Evolutionary conservation across 108 stramenopile genomes (phyloP), one percentile per base, ranked within the genome.

Genomic region (Bacterosira constricta): DNA sequence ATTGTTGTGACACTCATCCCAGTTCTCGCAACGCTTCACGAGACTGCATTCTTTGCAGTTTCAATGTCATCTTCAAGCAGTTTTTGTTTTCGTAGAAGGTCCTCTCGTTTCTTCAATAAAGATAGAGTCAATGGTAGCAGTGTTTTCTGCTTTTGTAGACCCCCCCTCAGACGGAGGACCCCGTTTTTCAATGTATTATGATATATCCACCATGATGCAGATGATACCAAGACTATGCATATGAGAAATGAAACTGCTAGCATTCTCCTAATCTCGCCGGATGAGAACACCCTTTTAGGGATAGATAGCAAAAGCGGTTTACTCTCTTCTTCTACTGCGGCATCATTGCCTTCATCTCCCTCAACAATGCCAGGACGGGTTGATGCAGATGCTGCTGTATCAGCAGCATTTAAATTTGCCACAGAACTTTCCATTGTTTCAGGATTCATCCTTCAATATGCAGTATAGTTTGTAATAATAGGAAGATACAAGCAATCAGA

Each of bases 351-450:
- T n/a, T n/a, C n/a, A n/a, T n/a, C n/a, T n/a, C n/a, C n/a, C n/a
- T n/a, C 88, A 34, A 88, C 89, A 73, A 89, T 89, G 1, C n/a
- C n/a, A n/a, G 77, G 70, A 37, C 66, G 75, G 45, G 63, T 72
- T 15, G 77, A 69, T 29, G 79, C 81, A 46, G 81, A 41, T 31
- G 85, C 29, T 27, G 26, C 26, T 1, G 3, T 27, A 1, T 13
- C 51, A 52, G 27, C 26, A 31, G 32, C 69, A 44, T 87, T 83
- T 17, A 95, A 65, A 21, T 87, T 85, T 20, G 85, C 83, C 34
- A 94, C 83, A 1, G 93, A 94, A 55, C 71, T 87, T 31, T 90
- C 89, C 71, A 95, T 62, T 66, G 88, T 81, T 71, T 95, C 93
- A 9, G 92, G 86, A 58, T 90, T 88, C 89, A 92, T 86, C 83